These are phyloP conservation scores for Takakia lepidozioides DNA, from an alignment of 225 moss, liverwort and hornwort genomes.

Conservation along the genomic window DNA sequence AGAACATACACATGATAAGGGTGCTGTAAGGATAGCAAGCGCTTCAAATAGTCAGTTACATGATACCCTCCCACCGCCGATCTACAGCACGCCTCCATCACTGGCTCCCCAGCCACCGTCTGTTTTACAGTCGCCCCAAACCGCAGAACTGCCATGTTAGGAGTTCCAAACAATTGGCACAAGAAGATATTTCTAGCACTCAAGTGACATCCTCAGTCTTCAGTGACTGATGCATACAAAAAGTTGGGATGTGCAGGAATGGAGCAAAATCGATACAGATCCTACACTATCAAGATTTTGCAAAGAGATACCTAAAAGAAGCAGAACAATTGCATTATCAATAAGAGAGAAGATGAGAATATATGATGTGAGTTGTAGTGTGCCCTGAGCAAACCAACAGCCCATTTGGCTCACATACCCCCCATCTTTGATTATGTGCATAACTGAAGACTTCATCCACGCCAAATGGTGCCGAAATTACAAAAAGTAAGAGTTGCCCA, in stretches of 20 bases:
- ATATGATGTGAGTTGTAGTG: constrained; percentile 96
- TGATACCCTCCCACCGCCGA: constrained; percentile 86
- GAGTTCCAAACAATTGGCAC: no score
- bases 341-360: constrained; percentile 5
- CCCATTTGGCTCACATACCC: constrained; percentile 68
- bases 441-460: constrained; percentile 86
- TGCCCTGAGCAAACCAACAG: constrained; percentile 82
- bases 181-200: no score
- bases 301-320: background rate
- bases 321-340: no score
- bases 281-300: no score
- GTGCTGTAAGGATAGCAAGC: constrained; percentile 78
- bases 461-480: constrained; percentile 86
- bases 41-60: constrained; percentile 80
- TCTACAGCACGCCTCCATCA: constrained; percentile 84
- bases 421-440: constrained; percentile 67
- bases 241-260: no score
- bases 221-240: no score
- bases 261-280: no score
- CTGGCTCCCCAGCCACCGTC: constrained; percentile 81
- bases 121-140: constrained; percentile 29
- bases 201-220: no score
- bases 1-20: constrained; percentile 77
- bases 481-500: no score
- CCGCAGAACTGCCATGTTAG: no score